Conservation (phyloP, 192 early-diverging fungal genomes). For the Neocallimastix lanati region DNA sequence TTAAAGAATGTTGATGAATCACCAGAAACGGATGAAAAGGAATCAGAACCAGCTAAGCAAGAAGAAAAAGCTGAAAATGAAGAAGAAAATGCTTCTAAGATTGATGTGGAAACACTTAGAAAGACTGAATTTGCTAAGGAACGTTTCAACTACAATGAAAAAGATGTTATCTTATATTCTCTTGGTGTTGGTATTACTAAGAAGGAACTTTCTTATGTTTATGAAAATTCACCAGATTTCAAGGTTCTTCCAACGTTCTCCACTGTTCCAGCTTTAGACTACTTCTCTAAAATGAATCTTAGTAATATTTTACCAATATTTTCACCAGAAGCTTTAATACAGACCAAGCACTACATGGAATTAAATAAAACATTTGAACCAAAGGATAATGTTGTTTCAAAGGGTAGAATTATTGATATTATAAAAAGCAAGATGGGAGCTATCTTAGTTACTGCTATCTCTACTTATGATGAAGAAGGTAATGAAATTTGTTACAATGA, state of each 20-base stretch:
- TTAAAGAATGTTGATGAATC: slow-evolving; percentile 41
- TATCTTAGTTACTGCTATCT: slow-evolving; percentile 61
- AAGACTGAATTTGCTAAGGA: slow-evolving; percentile 16
- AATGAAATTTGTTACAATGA: slow-evolving; percentile 70
- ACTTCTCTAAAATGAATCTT: background rate
- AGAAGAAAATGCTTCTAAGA: background rate
- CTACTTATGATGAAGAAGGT: slow-evolving; percentile 52
- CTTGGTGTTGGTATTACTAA: slow-evolving; percentile 83
- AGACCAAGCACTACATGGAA: slow-evolving; percentile 94
- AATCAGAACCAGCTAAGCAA: slow-evolving; percentile 6
- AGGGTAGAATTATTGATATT: slow-evolving; percentile 68
- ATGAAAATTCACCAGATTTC: slow-evolving; percentile 77
- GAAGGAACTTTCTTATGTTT: slow-evolving; percentile 71
- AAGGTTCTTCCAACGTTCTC: slow-evolving; percentile 78
- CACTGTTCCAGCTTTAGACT: slow-evolving; percentile 64
- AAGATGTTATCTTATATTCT: slow-evolving; percentile 85
- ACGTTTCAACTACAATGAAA: slow-evolving; percentile 57
- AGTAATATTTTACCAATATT: slow-evolving; percentile 1
- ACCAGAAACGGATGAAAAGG: slow-evolving; percentile 10
- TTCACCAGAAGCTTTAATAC: slow-evolving; percentile 31
- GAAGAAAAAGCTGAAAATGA: slow-evolving; percentile 15
- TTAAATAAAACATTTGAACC: slow-evolving; percentile 74
- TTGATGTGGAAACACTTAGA: slow-evolving; percentile 50
- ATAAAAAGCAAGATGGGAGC: slow-evolving; percentile 95
- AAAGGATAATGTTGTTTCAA: slow-evolving; percentile 56